Evolutionary conservation across 2,329 filamentous ascomycete species (phyloP).

Genomic region (Nemania sp.): DNA sequence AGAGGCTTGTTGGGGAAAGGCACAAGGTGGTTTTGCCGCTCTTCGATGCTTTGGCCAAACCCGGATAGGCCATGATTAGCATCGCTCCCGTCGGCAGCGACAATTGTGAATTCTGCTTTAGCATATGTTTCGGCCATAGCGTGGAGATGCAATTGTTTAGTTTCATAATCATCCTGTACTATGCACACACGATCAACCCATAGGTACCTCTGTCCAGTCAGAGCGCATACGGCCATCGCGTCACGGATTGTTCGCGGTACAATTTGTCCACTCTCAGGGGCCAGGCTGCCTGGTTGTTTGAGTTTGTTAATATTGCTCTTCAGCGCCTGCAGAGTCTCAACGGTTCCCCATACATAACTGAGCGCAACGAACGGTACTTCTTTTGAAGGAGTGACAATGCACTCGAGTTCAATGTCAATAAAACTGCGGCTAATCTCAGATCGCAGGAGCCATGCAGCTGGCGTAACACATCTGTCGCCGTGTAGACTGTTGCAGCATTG

Average conservation of each 20-base stretch:
- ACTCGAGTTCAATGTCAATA: constrained; percentile 7
- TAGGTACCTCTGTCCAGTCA: constrained; percentile 7
- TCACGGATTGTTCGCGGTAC: constrained; percentile 9
- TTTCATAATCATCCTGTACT: constrained; percentile 4
- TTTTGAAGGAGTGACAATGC: constrained; percentile 3
- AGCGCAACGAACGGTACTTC: constrained; percentile 12
- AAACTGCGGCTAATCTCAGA: not conserved
- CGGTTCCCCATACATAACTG: constrained; percentile 14
- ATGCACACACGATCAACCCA: constrained; percentile 15
- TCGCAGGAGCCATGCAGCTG: not conserved
- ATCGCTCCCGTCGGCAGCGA: constrained; percentile 9
- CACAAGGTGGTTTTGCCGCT: constrained; percentile 7
- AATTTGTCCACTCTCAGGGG: not conserved
- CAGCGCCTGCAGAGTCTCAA: constrained; percentile 5
- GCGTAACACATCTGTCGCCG: constrained; percentile 4
- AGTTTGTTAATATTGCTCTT: constrained; percentile 6
- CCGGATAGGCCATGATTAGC: constrained; percentile 10
- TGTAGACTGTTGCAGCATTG: not conserved
- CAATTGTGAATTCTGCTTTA: constrained; percentile 10
- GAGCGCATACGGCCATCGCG: constrained; percentile 8
- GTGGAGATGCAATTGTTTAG: constrained; percentile 1
- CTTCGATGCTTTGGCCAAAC: not conserved
- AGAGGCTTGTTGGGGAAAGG: constrained; percentile 10
- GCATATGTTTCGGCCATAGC: constrained; percentile 11
- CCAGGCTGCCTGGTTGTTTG: constrained; percentile 3